phyloP scores from a whole-genome alignment of 441 rosid genomes.

The Pelargonium citronellum region DNA sequence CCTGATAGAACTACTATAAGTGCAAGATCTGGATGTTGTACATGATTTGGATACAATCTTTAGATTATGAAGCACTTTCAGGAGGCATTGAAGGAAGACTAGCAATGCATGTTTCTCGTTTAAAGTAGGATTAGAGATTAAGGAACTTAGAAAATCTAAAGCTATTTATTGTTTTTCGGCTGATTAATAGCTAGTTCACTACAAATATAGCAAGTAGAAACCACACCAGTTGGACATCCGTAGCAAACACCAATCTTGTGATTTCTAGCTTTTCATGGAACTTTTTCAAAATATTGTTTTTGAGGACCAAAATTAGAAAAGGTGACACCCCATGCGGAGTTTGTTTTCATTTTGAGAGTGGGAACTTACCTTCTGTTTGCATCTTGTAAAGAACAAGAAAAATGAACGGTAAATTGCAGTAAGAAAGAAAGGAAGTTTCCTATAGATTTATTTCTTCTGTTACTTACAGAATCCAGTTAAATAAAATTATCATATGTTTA shows the following conservation, averaged over 20 bases:
- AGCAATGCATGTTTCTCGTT: background rate
- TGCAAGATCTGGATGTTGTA: background rate
- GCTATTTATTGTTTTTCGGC: background rate
- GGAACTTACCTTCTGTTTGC: conserved; percentile 4
- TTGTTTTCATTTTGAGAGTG: background rate
- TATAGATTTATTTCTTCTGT: background rate
- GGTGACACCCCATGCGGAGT: background rate
- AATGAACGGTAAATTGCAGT: background rate
- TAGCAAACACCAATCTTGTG: too few relatives aligned
- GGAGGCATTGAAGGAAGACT: conserved; percentile 8
- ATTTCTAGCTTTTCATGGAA: too few relatives aligned
- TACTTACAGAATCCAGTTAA: background rate
- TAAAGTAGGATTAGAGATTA: background rate
- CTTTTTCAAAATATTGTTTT: too few relatives aligned
- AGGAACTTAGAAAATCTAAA: background rate
- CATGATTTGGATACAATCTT: conserved; percentile 4
- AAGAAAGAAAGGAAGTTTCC: conserved; percentile 3
- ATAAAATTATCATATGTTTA: background rate
- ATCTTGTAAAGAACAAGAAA: background rate
- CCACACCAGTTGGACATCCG: too few relatives aligned
- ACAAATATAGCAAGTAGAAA: too few relatives aligned
- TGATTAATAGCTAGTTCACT: too few relatives aligned
- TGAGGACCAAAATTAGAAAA: too few relatives aligned
- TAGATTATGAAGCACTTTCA: background rate
- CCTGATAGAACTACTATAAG: background rate